phyloP scores from a whole-genome alignment of 1,284 basidiomycete species.

The Termitomyces sp. region DNA sequence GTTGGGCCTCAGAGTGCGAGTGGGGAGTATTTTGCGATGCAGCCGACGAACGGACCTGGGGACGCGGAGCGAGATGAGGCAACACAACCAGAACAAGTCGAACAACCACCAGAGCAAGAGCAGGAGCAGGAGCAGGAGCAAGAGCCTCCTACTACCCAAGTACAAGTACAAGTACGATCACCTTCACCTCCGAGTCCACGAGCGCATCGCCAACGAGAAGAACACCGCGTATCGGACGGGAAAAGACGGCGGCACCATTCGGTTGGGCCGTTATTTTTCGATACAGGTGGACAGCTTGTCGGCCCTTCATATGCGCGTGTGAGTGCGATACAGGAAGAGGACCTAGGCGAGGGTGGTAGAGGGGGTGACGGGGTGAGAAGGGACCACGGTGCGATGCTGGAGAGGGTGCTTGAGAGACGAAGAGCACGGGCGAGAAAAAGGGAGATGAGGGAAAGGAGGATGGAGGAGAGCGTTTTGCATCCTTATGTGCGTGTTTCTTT shows the following conservation, averaged over 20 bases:
- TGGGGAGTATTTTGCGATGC: neutral
- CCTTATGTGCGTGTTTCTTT: constrained; percentile 14
- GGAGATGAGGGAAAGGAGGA: neutral
- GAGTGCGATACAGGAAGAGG: neutral
- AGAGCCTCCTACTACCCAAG: neutral
- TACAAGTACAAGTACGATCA: neutral
- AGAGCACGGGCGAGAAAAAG: constrained; percentile 1
- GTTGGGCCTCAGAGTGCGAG: neutral
- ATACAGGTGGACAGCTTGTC: constrained; percentile 3
- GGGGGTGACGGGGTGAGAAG: neutral
- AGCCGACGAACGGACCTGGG: neutral
- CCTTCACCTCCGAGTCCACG: neutral
- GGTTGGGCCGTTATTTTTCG: constrained; percentile 10
- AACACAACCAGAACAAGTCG: neutral
- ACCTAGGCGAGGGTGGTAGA: neutral
- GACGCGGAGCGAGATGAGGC: neutral
- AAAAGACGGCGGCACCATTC: constrained; percentile 9
- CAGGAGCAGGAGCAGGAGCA: neutral
- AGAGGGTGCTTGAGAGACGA: constrained; percentile 4
- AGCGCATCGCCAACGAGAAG: neutral
- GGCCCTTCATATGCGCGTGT: neutral
- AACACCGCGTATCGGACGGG: neutral
- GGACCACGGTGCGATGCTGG: neutral
- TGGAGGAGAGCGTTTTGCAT: constrained; percentile 12
- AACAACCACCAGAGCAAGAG: neutral